phyloP scores from a whole-genome alignment of 2,329 filamentous ascomycete species.

The Bimuria novae-zelandiae region DNA sequence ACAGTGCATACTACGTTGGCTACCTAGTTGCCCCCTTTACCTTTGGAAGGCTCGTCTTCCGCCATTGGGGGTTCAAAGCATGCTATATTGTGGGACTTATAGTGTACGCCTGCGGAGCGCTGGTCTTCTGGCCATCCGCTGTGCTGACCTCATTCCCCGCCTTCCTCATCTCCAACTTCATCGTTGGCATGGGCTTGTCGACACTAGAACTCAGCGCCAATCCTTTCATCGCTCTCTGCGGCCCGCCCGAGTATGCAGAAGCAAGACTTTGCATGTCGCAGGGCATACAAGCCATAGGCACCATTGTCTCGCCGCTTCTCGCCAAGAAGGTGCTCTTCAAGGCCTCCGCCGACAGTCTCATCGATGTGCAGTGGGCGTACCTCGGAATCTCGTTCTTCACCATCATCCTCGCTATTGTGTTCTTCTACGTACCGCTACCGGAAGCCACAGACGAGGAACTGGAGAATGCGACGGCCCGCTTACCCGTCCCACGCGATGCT shows the following conservation, averaged over 20 bases:
- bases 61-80: constrained; percentile 65
- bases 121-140: constrained; percentile 69
- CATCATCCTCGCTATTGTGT: constrained; percentile 61
- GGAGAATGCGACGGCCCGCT: constrained; percentile 57
- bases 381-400: constrained; percentile 66
- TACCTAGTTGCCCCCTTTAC: constrained; percentile 73
- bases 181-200: constrained; percentile 64
- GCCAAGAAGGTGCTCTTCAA: constrained; percentile 64
- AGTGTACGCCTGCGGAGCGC: constrained; percentile 65
- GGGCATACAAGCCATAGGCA: constrained; percentile 65
- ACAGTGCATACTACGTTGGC: constrained; percentile 71
- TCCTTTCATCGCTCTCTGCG: constrained; percentile 66
- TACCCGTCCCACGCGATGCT: constrained; percentile 41
- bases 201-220: constrained; percentile 65
- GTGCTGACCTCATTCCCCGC: constrained; percentile 65
- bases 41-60: constrained; percentile 64
- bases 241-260: constrained; percentile 64
- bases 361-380: constrained; percentile 68
- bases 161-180: constrained; percentile 66
- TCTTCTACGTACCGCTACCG: constrained; percentile 65
- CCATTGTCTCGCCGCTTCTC: constrained; percentile 62
- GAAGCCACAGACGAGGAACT: constrained; percentile 66
- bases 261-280: constrained; percentile 65
- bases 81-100: constrained; percentile 64
- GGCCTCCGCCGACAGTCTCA: constrained; percentile 55